A percentile compares a stretch with the other conserved stretches of the same genome.
These are phyloP conservation scores for Bruguiera hainesii DNA, from an alignment of 441 rosid species.

Conservation along the genomic window DNA sequence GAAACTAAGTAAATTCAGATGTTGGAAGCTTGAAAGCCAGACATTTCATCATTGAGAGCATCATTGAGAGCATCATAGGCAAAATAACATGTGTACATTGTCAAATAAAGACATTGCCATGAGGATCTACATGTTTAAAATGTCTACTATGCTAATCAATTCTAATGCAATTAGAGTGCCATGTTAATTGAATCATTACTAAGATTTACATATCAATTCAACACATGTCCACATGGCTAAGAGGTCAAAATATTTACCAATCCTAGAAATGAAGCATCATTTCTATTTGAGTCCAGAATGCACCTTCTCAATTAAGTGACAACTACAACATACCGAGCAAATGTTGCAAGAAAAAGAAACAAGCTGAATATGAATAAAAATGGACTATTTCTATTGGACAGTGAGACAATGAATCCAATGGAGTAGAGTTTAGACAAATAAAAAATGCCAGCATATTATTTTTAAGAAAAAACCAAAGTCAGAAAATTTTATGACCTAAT, in stretches of 20 bases:
- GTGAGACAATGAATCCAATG: not conserved
- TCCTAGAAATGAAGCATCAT: not conserved
- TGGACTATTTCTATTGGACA: not conserved
- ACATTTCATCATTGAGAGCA: too few relatives aligned
- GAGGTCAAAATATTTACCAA: not conserved
- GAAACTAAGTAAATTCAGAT: not conserved
- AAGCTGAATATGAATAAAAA: not conserved
- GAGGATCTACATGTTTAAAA: too few relatives aligned
- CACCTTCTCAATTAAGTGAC: not conserved
- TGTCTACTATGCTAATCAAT: too few relatives aligned
- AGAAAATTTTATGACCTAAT: too few relatives aligned
- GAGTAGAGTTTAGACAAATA: not conserved
- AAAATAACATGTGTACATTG: too few relatives aligned
- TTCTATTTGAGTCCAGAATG: not conserved
- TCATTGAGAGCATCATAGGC: too few relatives aligned
- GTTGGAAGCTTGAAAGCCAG: not conserved
- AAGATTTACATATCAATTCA: not conserved
- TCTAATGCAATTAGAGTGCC: too few relatives aligned
- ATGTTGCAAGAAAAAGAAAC: not conserved
- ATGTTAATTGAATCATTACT: not conserved
- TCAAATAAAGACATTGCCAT: too few relatives aligned
- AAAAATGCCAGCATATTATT: slow-evolving; percentile 3
- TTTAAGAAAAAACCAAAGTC: too few relatives aligned
- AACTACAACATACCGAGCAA: not conserved
- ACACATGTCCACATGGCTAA: not conserved